Conservation (phyloP, 23 red algal species). For the Gracilaria domingensis region DNA sequence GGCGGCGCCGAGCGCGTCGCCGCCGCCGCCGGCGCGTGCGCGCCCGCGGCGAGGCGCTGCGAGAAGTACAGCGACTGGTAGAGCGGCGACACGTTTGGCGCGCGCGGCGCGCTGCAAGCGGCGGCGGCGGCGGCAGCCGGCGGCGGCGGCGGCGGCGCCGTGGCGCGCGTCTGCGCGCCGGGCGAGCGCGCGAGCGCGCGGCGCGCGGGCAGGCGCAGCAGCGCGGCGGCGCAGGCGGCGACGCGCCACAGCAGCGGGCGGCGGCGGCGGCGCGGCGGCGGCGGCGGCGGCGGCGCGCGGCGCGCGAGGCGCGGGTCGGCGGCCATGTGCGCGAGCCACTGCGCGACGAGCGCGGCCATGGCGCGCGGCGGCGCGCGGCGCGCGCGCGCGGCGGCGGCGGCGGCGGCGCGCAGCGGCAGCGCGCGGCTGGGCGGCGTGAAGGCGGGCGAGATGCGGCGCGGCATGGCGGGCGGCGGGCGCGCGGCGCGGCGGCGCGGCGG, state of each 20-base stretch:
- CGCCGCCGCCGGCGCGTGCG: not conserved
- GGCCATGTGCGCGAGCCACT: slow-evolving; percentile 9
- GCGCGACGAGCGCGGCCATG: not conserved
- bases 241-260: no score
- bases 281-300: not conserved
- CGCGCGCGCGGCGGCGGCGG: not conserved
- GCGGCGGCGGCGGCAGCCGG: not conserved
- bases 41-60: not conserved
- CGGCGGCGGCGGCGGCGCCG: no score
- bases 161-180: no score
- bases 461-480: not conserved
- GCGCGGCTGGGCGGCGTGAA: not conserved
- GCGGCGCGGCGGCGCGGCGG: not conserved
- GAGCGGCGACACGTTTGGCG: not conserved
- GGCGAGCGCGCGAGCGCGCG: no score
- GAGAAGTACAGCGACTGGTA: slow-evolving; percentile 30
- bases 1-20: not conserved
- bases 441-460: not conserved
- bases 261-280: not conserved
- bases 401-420: not conserved
- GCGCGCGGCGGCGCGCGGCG: not conserved
- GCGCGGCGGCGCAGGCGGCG: no score
- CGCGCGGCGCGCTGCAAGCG: not conserved
- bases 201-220: no score
- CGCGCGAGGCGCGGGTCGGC: not conserved